A percentile compares a stretch with the other conserved stretches of the same genome.
phyloP scores from a whole-genome alignment of 805 yeast species.

The Martiniozyma abietophila region DNA sequence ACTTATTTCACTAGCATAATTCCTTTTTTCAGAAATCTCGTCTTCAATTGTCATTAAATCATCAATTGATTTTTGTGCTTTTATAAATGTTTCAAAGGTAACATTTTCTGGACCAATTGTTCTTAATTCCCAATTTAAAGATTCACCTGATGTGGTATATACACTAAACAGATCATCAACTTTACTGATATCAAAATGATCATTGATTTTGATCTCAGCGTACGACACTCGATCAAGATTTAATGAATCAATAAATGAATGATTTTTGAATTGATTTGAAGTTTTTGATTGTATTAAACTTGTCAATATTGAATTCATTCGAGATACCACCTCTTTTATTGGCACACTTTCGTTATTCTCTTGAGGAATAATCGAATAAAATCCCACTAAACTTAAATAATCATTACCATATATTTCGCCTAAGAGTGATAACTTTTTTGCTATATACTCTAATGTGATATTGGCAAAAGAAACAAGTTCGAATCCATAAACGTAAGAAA shows the following conservation, averaged over 20 bases:
- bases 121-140: slow-evolving; percentile 4
- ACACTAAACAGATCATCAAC: too few species aligned
- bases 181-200: neutral
- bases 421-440: slow-evolving; percentile 11
- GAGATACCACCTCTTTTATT: neutral
- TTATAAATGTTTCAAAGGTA: slow-evolving; percentile 1
- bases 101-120: slow-evolving; percentile 3
- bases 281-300: neutral
- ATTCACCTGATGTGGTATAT: too few species aligned
- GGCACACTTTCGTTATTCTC: neutral
- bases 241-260: neutral
- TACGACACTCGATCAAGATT: neutral
- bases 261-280: neutral
- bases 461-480: slow-evolving; percentile 7
- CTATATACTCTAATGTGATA: neutral
- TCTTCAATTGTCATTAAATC: neutral
- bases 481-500: slow-evolving; percentile 8
- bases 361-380: slow-evolving; percentile 11
- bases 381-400: slow-evolving; percentile 19
- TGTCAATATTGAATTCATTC: neutral
- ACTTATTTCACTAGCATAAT: slow-evolving; percentile 6
- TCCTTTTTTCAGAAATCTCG: neutral
- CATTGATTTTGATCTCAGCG: neutral
- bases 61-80: neutral
- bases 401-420: slow-evolving; percentile 17